These are phyloP conservation scores for Blastobotrys muscicola DNA, from an alignment of 805 yeast species.

Conservation along the genomic window DNA sequence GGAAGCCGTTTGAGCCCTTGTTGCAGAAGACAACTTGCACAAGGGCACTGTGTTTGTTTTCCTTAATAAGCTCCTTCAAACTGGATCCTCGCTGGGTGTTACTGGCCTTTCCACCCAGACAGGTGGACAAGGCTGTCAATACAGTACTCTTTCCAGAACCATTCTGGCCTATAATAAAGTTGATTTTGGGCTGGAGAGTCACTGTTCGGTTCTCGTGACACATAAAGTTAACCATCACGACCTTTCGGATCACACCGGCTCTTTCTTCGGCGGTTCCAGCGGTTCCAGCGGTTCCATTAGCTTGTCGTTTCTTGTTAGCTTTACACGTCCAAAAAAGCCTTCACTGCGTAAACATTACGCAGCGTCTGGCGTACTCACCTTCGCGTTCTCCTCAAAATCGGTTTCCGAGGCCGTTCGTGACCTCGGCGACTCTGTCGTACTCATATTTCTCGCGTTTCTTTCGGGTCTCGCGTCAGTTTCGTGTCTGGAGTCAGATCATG, in stretches of 20 bases:
- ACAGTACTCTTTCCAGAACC: slow-evolving; percentile 91
- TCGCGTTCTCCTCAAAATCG: no score
- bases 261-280: no score
- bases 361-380: no score
- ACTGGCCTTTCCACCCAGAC: slow-evolving; percentile 80
- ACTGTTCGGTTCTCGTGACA: slow-evolving; percentile 67
- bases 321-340: no score
- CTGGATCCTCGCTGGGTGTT: slow-evolving; percentile 79
- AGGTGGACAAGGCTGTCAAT: slow-evolving; percentile 76
- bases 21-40: slow-evolving; percentile 48
- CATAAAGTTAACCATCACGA: slow-evolving; percentile 65
- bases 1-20: slow-evolving; percentile 42
- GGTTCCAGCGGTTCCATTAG: no score
- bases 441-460: no score
- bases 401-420: no score
- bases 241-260: slow-evolving; percentile 61
- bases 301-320: no score
- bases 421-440: no score
- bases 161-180: slow-evolving; percentile 81
- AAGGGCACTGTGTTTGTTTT: slow-evolving; percentile 62
- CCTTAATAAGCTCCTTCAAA: slow-evolving; percentile 60
- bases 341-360: no score
- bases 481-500: no score
- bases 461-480: no score
- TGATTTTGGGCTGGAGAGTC: slow-evolving; percentile 66